Conservation (phyloP, 2,329 filamentous ascomycete species). For the Camptophora hylomeconis region DNA sequence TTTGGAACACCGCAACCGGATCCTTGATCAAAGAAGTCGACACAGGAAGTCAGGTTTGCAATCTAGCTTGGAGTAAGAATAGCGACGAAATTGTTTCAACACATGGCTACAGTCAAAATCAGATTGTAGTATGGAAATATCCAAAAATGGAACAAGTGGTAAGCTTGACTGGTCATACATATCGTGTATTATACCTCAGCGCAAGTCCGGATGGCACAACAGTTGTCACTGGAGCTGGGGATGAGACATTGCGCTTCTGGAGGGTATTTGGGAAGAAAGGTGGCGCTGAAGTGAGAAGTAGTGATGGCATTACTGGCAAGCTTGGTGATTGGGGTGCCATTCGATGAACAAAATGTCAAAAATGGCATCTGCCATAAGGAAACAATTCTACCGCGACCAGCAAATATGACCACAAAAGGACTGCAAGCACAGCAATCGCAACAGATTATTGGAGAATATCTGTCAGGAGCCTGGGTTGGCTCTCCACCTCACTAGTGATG, state of each 20-base stretch:
- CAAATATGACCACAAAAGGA: too few relatives aligned
- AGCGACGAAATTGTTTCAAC: slow-evolving; percentile 96
- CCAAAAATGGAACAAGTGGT: slow-evolving; percentile 96
- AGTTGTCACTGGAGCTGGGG: slow-evolving; percentile 89
- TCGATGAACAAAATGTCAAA: too few relatives aligned
- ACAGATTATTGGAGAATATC: too few relatives aligned
- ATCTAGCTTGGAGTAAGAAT: slow-evolving; percentile 92
- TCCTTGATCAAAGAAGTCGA: slow-evolving; percentile 75
- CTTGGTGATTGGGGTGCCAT: slow-evolving; percentile 76
- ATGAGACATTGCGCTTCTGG: slow-evolving; percentile 95
- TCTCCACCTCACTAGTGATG: too few relatives aligned
- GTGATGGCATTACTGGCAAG: slow-evolving; percentile 28
- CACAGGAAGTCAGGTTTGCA: slow-evolving; percentile 97
- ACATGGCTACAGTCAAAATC: slow-evolving; percentile 94
- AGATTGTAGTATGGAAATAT: slow-evolving; percentile 99
- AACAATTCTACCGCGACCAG: too few relatives aligned
- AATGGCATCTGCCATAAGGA: too few relatives aligned
- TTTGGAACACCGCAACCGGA: slow-evolving; percentile 89
- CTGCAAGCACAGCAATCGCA: too few relatives aligned
- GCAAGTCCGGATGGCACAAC: slow-evolving; percentile 94
- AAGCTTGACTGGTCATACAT: slow-evolving; percentile 89
- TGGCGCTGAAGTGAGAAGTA: slow-evolving; percentile 27
- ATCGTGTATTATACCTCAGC: slow-evolving; percentile 85
- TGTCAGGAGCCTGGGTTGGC: too few relatives aligned
- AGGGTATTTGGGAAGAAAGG: slow-evolving; percentile 79